These are phyloP conservation scores for Gracilaria gracilis DNA, from an alignment of 23 red algal genomes.

Conservation along the genomic window DNA sequence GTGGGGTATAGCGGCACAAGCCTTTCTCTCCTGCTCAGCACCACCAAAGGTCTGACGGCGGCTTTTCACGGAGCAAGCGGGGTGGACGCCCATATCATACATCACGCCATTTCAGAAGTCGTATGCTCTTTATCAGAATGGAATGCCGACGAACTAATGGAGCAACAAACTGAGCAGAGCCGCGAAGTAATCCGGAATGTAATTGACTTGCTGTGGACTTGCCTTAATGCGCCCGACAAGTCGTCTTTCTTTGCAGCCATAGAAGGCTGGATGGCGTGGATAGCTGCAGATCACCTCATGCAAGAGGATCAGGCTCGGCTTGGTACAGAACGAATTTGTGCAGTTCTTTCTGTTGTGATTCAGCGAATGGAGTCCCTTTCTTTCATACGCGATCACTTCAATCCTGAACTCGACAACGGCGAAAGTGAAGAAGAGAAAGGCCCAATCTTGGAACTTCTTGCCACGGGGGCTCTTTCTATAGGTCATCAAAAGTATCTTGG, in stretches of 20 bases:
- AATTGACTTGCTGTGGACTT: conserved; percentile 25
- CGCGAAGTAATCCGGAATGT: conserved; percentile 4
- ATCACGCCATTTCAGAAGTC: conserved; percentile 49
- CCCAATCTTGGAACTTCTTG: conserved; percentile 1
- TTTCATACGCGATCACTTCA: conserved; percentile 3
- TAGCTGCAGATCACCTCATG: conserved; percentile 41
- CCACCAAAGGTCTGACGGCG: conserved; percentile 14
- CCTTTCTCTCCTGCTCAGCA: conserved; percentile 8
- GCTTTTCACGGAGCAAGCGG: conserved; percentile 37
- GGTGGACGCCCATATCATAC: background rate
- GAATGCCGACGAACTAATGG: conserved; percentile 46
- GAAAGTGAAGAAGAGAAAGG: conserved; percentile 31
- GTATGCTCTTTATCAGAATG: conserved; percentile 39
- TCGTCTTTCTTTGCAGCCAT: conserved; percentile 36
- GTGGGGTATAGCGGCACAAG: conserved; percentile 46
- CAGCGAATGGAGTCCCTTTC: conserved; percentile 30
- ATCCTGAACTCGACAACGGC: background rate
- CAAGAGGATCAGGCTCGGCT: conserved; percentile 36
- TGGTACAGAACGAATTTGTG: conserved; percentile 11
- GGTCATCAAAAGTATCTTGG: conserved; percentile 16
- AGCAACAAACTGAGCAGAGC: conserved; percentile 35
- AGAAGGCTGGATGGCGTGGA: conserved; percentile 40
- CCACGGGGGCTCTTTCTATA: conserved; percentile 3
- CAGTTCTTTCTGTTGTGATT: conserved; percentile 28
- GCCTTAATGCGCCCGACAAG: conserved; percentile 24